Conservation (phyloP, 2,329 filamentous ascomycete genomes). For the Aspergillus awamori region DNA sequence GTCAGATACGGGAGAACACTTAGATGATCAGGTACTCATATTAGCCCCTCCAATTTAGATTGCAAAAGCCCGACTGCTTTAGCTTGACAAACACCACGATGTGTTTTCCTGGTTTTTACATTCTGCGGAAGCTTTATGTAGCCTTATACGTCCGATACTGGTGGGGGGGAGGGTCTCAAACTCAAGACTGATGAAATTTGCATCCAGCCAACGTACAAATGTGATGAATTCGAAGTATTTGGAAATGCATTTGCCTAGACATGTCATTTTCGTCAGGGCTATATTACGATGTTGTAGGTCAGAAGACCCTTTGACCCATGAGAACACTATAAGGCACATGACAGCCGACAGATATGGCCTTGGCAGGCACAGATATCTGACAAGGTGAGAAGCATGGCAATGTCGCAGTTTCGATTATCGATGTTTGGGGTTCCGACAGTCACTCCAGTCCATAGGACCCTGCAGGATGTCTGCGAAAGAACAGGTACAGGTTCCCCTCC, state of each 20-base stretch:
- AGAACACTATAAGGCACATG: not conserved
- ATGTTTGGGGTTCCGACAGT: not conserved
- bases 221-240: not conserved
- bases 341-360: not conserved
- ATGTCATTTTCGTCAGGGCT: not conserved
- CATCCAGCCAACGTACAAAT: not conserved
- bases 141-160: not conserved
- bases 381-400: not conserved
- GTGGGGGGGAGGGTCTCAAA: not conserved
- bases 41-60: not conserved
- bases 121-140: not conserved
- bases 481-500: not conserved
- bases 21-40: not conserved
- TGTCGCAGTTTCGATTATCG: not conserved
- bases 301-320: not conserved
- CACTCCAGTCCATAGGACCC: not conserved
- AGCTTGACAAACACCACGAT: not conserved
- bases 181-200: not conserved
- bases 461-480: not conserved
- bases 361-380: not conserved
- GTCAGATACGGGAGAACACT: not conserved
- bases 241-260: not conserved
- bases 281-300: not conserved
- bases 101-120: not conserved
- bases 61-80: too few species aligned